Evolutionary conservation across 2,329 filamentous ascomycete species (phyloP).

Genomic region (Aspergillus candidus): DNA sequence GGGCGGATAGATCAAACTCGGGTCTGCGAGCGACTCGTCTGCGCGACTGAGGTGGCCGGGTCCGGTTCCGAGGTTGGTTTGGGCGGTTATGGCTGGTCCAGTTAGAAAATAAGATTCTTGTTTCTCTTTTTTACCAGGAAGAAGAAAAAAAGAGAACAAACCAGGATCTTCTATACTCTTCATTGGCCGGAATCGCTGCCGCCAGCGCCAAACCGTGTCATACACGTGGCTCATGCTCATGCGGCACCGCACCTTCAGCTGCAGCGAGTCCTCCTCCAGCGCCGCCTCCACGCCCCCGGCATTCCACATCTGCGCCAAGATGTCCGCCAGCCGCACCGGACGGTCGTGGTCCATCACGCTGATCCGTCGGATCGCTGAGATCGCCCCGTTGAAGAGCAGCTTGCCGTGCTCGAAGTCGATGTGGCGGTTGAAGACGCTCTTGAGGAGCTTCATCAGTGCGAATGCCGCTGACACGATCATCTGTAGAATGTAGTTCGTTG

Average conservation of each 20-base stretch:
- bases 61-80: conserved; percentile 33
- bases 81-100: conserved; percentile 20
- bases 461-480: conserved; percentile 60
- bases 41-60: conserved; percentile 18
- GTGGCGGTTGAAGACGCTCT: conserved; percentile 54
- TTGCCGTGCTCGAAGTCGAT: conserved; percentile 51
- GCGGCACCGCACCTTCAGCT: conserved; percentile 57
- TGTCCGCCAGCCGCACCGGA: conserved; percentile 56
- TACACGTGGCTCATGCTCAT: conserved; percentile 63
- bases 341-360: conserved; percentile 59
- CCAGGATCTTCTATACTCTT: conserved; percentile 57
- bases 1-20: conserved; percentile 27
- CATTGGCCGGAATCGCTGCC: conserved; percentile 58
- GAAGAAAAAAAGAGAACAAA: conserved; percentile 37
- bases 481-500: conserved; percentile 58
- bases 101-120: background rate
- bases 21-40: conserved; percentile 26
- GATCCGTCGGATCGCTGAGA: conserved; percentile 53
- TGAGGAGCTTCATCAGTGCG: conserved; percentile 58
- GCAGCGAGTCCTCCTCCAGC: conserved; percentile 39
- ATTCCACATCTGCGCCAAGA: conserved; percentile 60
- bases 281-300: conserved; percentile 31
- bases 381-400: conserved; percentile 52
- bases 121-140: background rate
- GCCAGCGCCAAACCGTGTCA: conserved; percentile 62